A percentile compares a stretch with the other conserved stretches of the same genome.
These are phyloP conservation scores for Kitagawia praeruptora DNA, from an alignment of 129 eudicot species.

Conservation along the genomic window DNA sequence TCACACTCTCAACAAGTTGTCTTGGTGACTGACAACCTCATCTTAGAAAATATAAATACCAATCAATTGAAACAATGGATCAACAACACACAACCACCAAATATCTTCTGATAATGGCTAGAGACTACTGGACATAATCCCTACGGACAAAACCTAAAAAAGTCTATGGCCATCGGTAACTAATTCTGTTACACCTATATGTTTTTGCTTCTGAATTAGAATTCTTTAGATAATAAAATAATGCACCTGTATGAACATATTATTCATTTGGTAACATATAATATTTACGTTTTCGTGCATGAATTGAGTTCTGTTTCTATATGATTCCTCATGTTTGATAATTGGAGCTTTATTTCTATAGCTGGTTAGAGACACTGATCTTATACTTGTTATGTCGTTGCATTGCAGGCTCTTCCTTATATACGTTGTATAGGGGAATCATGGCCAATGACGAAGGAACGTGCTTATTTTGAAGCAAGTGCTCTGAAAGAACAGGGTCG, in stretches of 20 bases:
- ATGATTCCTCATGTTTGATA: neutral
- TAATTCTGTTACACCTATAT: neutral
- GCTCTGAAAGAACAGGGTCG: conserved; percentile 58
- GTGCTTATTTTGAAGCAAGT: conserved; percentile 84
- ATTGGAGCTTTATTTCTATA: neutral
- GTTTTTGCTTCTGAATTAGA: neutral
- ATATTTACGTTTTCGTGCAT: neutral
- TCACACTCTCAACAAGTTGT: no score
- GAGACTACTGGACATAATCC: no score
- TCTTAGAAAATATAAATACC: no score
- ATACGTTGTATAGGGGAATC: conserved; percentile 96
- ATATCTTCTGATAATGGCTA: no score
- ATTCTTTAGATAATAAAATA: neutral
- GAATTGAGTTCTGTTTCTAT: neutral
- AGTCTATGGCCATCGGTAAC: neutral
- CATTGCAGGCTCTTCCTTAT: conserved; percentile 79
- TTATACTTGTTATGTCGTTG: neutral
- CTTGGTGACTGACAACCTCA: no score
- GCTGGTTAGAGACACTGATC: neutral
- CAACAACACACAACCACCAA: no score
- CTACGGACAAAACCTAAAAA: no score
- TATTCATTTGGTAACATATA: neutral
- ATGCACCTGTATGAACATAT: neutral
- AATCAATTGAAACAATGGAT: no score
- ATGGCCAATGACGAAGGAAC: conserved; percentile 97